Evolutionary conservation across 805 yeast genomes (phyloP).

Genomic region (Wickerhamomyces chaumierensis): DNA sequence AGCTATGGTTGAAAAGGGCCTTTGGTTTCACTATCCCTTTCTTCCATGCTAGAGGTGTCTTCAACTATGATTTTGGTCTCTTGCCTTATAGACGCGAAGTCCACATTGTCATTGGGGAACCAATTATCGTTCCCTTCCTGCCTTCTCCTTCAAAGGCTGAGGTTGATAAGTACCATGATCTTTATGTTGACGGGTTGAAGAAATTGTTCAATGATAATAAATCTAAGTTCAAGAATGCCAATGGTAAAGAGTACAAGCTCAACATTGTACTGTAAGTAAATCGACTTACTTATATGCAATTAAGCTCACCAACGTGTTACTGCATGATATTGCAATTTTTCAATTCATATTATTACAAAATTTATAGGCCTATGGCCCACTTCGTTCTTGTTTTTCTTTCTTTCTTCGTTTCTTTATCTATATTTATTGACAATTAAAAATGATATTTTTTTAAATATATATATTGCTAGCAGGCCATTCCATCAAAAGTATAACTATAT

Average conservation of each 20-base stretch:
- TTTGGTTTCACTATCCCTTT: slow-evolving; percentile 85
- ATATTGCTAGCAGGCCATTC: too few relatives aligned
- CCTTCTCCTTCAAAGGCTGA: slow-evolving; percentile 34
- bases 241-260: slow-evolving; percentile 7
- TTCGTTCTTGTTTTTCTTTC: too few relatives aligned
- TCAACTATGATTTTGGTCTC: slow-evolving; percentile 86
- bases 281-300: too few relatives aligned
- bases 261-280: slow-evolving; percentile 9
- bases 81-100: slow-evolving; percentile 79
- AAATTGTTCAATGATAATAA: slow-evolving; percentile 60
- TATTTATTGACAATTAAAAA: too few relatives aligned
- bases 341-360: too few relatives aligned
- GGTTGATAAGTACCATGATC: slow-evolving; percentile 58
- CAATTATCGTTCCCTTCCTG: slow-evolving; percentile 45
- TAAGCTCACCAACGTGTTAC: too few relatives aligned
- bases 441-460: too few relatives aligned
- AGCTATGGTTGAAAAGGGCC: slow-evolving; percentile 56
- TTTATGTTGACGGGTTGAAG: slow-evolving; percentile 55
- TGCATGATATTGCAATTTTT: too few relatives aligned
- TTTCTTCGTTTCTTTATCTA: too few relatives aligned
- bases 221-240: slow-evolving; percentile 26
- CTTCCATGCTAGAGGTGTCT: slow-evolving; percentile 84
- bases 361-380: too few relatives aligned
- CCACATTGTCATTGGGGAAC: slow-evolving; percentile 62
- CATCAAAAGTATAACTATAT: slow-evolving; percentile 7